Conservation (phyloP, 73 alveolate genomes). For the Uronychia setigera region DNA sequence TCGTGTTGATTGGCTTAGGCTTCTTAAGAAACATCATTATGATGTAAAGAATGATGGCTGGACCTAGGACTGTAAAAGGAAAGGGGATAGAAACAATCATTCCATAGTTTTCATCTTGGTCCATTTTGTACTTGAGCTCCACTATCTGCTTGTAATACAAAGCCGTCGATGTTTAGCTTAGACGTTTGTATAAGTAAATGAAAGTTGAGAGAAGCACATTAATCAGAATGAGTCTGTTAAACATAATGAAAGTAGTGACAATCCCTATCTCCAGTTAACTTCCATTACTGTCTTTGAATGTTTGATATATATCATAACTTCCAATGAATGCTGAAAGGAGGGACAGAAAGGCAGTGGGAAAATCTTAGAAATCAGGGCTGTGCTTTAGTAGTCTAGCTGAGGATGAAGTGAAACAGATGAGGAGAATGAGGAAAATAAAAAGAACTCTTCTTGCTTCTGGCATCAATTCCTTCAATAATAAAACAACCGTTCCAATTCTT, state of each 20-base stretch:
- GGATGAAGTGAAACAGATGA: not conserved
- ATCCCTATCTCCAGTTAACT: no score
- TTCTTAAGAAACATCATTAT: not conserved
- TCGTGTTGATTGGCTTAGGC: not conserved
- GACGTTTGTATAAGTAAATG: not conserved
- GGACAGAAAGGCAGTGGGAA: not conserved
- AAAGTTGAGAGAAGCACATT: not conserved
- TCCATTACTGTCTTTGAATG: not conserved
- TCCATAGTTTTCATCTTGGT: not conserved
- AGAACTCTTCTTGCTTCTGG: no score
- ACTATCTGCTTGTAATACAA: not conserved
- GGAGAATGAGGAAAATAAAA: not conserved
- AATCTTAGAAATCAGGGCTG: not conserved
- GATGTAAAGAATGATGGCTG: no score
- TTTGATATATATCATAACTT: not conserved
- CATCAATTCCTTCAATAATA: no score
- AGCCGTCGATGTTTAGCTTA: not conserved
- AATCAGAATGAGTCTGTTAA: not conserved
- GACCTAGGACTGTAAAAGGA: no score
- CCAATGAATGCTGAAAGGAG: not conserved
- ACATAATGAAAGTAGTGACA: not conserved
- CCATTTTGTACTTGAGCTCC: not conserved
- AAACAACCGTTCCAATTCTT: no score
- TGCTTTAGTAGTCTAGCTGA: not conserved
- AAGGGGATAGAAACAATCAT: not conserved